A percentile compares a stretch with the other conserved stretches of the same genome.
phyloP scores from a whole-genome alignment of 345 rosid species.

The Schrenkiella parvula region DNA sequence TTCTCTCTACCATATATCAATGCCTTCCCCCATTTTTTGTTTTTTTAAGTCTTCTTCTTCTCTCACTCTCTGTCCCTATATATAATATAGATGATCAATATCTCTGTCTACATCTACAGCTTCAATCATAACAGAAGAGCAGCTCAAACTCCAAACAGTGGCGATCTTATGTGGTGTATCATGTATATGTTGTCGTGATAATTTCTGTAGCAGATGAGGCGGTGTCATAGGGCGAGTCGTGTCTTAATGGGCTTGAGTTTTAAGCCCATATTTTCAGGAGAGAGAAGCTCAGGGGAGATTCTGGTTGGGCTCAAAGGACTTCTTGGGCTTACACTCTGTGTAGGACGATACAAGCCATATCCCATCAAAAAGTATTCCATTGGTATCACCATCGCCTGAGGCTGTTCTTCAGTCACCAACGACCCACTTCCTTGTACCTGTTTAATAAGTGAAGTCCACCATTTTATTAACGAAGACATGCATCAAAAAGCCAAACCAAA shows the following conservation, averaged over 20 bases:
- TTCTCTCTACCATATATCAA: conserved; percentile 19
- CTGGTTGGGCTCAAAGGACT: conserved; percentile 78
- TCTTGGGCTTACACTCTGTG: conserved; percentile 78
- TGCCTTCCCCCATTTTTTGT: not conserved
- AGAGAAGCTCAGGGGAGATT: conserved; percentile 89
- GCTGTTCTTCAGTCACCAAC: conserved; percentile 94
- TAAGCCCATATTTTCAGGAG: conserved; percentile 99
- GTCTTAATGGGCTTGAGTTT: conserved; percentile 96
- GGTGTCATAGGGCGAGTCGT: conserved; percentile 33
- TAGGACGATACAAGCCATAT: conserved; percentile 68
- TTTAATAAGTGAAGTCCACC: not conserved
- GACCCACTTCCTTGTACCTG: conserved; percentile 98
- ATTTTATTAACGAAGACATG: too few species aligned
- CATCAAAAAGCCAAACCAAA: too few species aligned
- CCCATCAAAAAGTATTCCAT: conserved; percentile 88
- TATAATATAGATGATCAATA: conserved; percentile 29
- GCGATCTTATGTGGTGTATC: conserved; percentile 12
- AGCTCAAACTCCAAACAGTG: conserved; percentile 17
- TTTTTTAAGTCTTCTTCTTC: not conserved
- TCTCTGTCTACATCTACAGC: conserved; percentile 32
- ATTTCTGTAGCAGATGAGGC: not conserved
- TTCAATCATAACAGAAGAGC: conserved; percentile 16
- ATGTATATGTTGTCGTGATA: not conserved
- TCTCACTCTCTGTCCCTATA: not conserved
- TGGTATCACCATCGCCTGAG: conserved; percentile 94